Percentiles rank a stretch among this genome's conserved stretches.
phyloP scores from a whole-genome alignment of 164 flowering plant species.

The Litsea cubeba region DNA sequence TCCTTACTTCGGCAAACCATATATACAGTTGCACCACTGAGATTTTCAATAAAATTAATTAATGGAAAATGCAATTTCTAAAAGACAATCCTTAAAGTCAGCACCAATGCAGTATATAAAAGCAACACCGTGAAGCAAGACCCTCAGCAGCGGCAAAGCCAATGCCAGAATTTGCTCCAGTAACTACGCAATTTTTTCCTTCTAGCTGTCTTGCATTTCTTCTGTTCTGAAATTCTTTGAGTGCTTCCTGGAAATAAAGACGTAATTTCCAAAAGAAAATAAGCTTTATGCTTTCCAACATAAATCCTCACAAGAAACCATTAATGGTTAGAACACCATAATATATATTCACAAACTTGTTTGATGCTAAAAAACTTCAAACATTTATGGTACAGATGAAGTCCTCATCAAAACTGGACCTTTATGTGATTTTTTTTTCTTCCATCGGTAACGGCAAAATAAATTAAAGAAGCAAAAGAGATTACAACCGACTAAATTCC shows the following conservation, averaged over 20 bases:
- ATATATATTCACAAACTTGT: too few relatives aligned
- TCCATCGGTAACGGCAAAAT: too few relatives aligned
- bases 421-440: too few relatives aligned
- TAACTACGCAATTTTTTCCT: slow-evolving; percentile 89
- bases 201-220: slow-evolving; percentile 61
- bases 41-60: slow-evolving; percentile 1
- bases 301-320: too few relatives aligned
- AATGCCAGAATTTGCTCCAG: slow-evolving; percentile 95
- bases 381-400: too few relatives aligned
- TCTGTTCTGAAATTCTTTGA: slow-evolving; percentile 71
- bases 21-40: slow-evolving; percentile 82
- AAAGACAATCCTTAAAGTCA: neutral
- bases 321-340: too few relatives aligned
- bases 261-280: neutral
- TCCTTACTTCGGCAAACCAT: slow-evolving; percentile 89
- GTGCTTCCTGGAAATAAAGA: slow-evolving; percentile 47
- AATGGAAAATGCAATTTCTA: neutral
- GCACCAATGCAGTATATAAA: neutral
- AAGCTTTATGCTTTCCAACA: neutral
- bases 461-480: too few relatives aligned
- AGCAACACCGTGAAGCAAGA: slow-evolving; percentile 73
- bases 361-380: too few relatives aligned
- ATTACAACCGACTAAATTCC: too few relatives aligned
- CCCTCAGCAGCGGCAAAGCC: slow-evolving; percentile 88
- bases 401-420: too few relatives aligned